Base-by-base conservation (phyloP, 768 basidiomycete genomes). In the Lentinula lateritia region DNA sequence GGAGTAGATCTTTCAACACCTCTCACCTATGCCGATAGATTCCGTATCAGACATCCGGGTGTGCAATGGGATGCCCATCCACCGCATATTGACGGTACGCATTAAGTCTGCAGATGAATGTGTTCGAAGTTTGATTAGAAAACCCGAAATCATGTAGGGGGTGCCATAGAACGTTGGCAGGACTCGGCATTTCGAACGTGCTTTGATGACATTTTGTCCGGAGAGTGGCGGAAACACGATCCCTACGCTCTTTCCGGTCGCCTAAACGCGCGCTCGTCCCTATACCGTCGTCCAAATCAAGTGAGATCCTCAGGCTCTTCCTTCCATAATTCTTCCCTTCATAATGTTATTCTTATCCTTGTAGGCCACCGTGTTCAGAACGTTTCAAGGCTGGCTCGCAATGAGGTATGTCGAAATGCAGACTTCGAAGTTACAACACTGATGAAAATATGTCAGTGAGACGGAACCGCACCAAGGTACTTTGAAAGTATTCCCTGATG, bases 391-490 rank as follows among this genome's bases (percentile, higher is more conserved):
- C 38, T 86, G 85, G 85, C 70, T 89, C 13, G 79, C 88, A 1
- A 76, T 88, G 77, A 86, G 84, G 85, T 88, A 50, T 3, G 67
- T 61, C 13, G 9, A 8, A 39, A 8, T 39, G 13, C 13, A 39
- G 9, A 13, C 13, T 39, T 39, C 13, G 6, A 8, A 39, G 13
- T 39, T 39, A 39, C 38, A 9, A 39, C 16, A 70, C 63, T 16
- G 6, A 12, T 55, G 4, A 13, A 20, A 15, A 16, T n/a, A 36
- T 9, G 28, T 53, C 43, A 86, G 83, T 63, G 83, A 88, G 66
- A 91, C 84, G 8, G 86, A 77, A 1, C 89, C 89, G 0, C 80
- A 75, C 1, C 80, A 91, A 68, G 90, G 90, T 45, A 89, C 87
- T 1, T 72, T 89, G 20, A 81, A 76, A 63, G 86, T 91, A 36